Evolutionary conservation across 176 grass and related monocot species (phyloP), one percentile per base, ranked within the genome.

Genomic region (Lolium multiflorum): DNA sequence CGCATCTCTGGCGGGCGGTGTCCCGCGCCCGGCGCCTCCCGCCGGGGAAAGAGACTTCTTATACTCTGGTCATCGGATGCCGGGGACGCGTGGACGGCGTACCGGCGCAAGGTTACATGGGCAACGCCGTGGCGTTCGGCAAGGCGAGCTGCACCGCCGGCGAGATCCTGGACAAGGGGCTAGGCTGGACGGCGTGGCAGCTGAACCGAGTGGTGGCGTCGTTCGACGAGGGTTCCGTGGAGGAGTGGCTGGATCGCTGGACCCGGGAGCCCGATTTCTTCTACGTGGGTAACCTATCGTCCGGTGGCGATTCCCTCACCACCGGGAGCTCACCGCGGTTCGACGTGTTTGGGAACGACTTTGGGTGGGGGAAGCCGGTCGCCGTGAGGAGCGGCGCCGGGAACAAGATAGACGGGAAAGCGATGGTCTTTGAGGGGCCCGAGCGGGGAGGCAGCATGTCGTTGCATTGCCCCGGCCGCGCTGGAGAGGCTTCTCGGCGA

Each of bases 311-410:
- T 15, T 12, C 70, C 5, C 43, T 73, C 11, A 2, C 41, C 43
- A 73, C 70, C n/a, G 43, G 70, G 43, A 73, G 70, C 70, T 73
- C 70, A 0, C 70, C 70, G n/a, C n/a, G 70, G 70, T 73, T 73
- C 43, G 70, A 73, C 43, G 70, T 73, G n/a, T 73, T 48, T 7
- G 70, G 70, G n/a, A 73, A 73, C 11, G 43, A 73, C 70, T 73
- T 73, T 11, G 70, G 70, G 70, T 73, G 70, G 70, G 70, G 70
- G n/a, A 73, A 47, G n/a, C 70, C 70, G n/a, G 70, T 73, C n/a
- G 43, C 70, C 11, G 70, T 73, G 43, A 46, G 70, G 5, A 25
- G 70, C 6, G 70, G 70, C 70, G n/a, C 43, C 43, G 70, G 11
- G n/a, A 73, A 73, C 70, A 73, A 25, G 70, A 0, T 73, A 7